These are phyloP conservation scores for Pholiota molesta DNA, from an alignment of 768 basidiomycete genomes.

Conservation along the genomic window DNA sequence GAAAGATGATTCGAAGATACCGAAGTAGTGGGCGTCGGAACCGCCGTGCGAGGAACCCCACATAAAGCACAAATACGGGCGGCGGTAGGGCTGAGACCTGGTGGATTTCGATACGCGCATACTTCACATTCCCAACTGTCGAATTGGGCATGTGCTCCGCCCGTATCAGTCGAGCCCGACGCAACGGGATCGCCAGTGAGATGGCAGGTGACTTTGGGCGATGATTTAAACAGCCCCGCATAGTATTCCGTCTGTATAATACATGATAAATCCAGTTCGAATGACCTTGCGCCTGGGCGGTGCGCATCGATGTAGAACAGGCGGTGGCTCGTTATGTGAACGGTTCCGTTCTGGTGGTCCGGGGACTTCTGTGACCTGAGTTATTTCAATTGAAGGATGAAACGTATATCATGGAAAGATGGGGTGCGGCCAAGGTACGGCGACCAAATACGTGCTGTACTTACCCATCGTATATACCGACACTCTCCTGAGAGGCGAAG, in stretches of 20 bases:
- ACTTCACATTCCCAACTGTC: constrained; percentile 85
- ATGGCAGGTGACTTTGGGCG: constrained; percentile 83
- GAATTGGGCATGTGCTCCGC: constrained; percentile 32
- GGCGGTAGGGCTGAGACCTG: constrained; percentile 70
- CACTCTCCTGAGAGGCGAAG: constrained; percentile 69
- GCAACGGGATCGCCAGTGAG: constrained; percentile 41
- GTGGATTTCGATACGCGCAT: constrained; percentile 84
- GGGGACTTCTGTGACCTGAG: constrained; percentile 78
- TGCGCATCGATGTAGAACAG: constrained; percentile 76
- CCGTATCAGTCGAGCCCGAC: constrained; percentile 24
- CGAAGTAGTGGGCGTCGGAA: constrained; percentile 28
- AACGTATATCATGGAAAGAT: constrained; percentile 10
- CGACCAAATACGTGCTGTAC: constrained; percentile 29
- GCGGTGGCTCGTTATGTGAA: constrained; percentile 81
- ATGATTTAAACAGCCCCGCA: constrained; percentile 87
- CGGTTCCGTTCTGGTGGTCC: constrained; percentile 74
- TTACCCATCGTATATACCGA: constrained; percentile 94
- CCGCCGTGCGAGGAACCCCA: constrained; percentile 66
- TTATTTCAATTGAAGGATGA: constrained; percentile 30
- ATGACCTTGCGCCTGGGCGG: constrained; percentile 56
- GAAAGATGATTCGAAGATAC: constrained; percentile 33
- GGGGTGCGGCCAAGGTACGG: constrained; percentile 1
- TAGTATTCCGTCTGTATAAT: constrained; percentile 86
- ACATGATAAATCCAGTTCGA: constrained; percentile 64
- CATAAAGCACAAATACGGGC: constrained; percentile 79